These are phyloP conservation scores for Lipomyces japonicus DNA, from an alignment of 805 yeast species.

Conservation along the genomic window DNA sequence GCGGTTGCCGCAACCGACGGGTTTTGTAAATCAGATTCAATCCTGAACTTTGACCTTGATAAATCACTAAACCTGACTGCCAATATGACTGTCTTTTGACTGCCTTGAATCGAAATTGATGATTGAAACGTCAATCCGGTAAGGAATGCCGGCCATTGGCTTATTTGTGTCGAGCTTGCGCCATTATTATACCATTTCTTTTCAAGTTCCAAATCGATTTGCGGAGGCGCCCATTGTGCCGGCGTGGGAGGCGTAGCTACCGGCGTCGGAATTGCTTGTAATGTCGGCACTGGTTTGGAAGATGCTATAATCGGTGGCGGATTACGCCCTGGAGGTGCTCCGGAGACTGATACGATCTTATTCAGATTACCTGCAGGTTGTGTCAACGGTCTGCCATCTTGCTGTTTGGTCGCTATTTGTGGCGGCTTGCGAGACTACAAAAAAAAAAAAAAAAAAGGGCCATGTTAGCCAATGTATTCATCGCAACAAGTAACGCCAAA, in stretches of 20 bases:
- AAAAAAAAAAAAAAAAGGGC: neutral
- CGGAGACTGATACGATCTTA: too few relatives aligned
- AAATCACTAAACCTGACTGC: conserved; percentile 37
- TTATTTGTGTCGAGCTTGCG: conserved; percentile 14
- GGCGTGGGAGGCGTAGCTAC: neutral
- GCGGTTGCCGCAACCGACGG: conserved; percentile 40
- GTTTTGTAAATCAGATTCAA: conserved; percentile 36
- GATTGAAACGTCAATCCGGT: conserved; percentile 31
- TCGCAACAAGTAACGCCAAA: too few relatives aligned
- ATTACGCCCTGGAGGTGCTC: too few relatives aligned
- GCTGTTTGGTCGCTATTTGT: too few relatives aligned
- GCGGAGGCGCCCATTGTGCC: conserved; percentile 17
- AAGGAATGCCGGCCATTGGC: conserved; percentile 33
- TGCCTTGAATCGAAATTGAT: conserved; percentile 27
- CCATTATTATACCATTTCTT: conserved; percentile 31
- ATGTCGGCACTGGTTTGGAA: conserved; percentile 3
- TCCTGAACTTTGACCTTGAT: conserved; percentile 33
- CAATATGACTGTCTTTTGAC: conserved; percentile 25
- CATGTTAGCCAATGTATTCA: neutral
- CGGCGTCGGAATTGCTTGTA: conserved; percentile 4
- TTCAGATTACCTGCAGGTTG: too few relatives aligned
- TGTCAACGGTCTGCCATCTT: too few relatives aligned
- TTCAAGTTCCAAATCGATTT: conserved; percentile 31
- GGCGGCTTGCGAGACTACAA: too few relatives aligned
- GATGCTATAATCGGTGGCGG: neutral